A percentile compares a stretch with the other conserved stretches of the same genome.
phyloP scores from a whole-genome alignment of 257 asterid species.

The Linaria vulgaris region DNA sequence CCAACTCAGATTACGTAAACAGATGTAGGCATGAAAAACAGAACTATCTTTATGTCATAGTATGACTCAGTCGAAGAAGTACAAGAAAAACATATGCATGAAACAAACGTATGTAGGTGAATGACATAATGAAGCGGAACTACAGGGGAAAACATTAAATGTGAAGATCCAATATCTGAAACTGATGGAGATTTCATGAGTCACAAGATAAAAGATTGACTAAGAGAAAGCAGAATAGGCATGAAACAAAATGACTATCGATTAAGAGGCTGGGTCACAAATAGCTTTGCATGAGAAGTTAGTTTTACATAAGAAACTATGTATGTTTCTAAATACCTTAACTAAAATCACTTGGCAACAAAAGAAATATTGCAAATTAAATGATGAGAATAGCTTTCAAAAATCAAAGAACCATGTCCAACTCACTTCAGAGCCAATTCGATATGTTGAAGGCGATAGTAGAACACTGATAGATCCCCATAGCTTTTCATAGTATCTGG shows the following conservation, averaged over 20 bases:
- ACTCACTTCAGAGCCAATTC: conserved; percentile 96
- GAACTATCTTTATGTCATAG: background rate
- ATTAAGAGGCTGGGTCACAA: background rate
- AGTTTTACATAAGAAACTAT: conserved; percentile 14
- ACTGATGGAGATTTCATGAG: background rate
- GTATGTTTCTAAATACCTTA: conserved; percentile 4
- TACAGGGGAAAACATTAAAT: background rate
- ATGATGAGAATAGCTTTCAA: conserved; percentile 15
- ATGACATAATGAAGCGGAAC: conserved; percentile 2
- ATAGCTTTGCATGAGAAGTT: background rate
- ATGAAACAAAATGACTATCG: background rate
- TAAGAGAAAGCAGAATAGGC: conserved; percentile 2
- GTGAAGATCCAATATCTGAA: background rate
- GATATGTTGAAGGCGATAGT: conserved; percentile 97
- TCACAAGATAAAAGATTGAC: conserved; percentile 5
- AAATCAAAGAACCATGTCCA: conserved; percentile 27
- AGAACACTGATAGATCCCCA: conserved; percentile 97
- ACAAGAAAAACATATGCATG: background rate
- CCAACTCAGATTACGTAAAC: background rate
- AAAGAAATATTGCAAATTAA: conserved; percentile 8
- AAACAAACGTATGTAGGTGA: too few relatives aligned
- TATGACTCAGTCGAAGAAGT: background rate
- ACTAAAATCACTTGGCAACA: conserved; percentile 2
- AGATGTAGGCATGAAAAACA: conserved; percentile 1
- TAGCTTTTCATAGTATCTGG: conserved; percentile 99